phyloP scores from a whole-genome alignment of 768 basidiomycete genomes.

The Mycena vitilis region DNA sequence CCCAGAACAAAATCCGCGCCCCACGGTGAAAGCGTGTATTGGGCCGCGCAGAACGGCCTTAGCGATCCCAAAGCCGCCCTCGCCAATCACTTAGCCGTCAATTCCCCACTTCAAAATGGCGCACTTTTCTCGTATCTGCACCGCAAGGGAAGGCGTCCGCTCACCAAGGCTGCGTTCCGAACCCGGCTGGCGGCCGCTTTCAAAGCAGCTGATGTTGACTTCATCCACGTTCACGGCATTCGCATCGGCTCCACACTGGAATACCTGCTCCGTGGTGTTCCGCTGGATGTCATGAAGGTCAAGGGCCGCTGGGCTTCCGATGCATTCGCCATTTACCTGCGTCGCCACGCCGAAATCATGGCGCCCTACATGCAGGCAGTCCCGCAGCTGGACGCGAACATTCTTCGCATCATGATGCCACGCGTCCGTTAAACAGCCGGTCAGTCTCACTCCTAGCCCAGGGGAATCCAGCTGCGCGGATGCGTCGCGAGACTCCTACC shows the following conservation, averaged over 20 bases:
- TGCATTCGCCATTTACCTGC: slow-evolving; percentile 36
- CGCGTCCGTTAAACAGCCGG: slow-evolving; percentile 10
- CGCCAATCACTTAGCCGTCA: not conserved
- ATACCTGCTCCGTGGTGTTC: slow-evolving; percentile 35
- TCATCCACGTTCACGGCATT: slow-evolving; percentile 38
- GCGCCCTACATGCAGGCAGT: slow-evolving; percentile 38
- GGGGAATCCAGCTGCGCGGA: slow-evolving; percentile 23
- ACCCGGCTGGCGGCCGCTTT: not conserved
- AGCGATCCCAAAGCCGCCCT: not conserved
- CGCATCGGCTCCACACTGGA: slow-evolving; percentile 37
- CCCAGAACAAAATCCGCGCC: not conserved
- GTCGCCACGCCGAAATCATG: slow-evolving; percentile 37
- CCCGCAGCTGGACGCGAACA: slow-evolving; percentile 8
- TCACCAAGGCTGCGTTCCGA: slow-evolving; percentile 13
- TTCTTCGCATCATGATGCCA: slow-evolving; percentile 17
- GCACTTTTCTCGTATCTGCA: not conserved
- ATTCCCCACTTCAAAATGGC: not conserved
- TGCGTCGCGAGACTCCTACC: slow-evolving; percentile 21
- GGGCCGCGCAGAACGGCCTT: not conserved
- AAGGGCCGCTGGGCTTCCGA: slow-evolving; percentile 43
- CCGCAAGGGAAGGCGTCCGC: not conserved
- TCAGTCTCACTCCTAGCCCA: slow-evolving; percentile 20
- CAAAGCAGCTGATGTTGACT: not conserved
- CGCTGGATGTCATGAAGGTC: slow-evolving; percentile 40
- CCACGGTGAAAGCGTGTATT: not conserved